Evolutionary conservation across 2,329 filamentous ascomycete species (phyloP).

Genomic region (Karstenula rhodostoma): DNA sequence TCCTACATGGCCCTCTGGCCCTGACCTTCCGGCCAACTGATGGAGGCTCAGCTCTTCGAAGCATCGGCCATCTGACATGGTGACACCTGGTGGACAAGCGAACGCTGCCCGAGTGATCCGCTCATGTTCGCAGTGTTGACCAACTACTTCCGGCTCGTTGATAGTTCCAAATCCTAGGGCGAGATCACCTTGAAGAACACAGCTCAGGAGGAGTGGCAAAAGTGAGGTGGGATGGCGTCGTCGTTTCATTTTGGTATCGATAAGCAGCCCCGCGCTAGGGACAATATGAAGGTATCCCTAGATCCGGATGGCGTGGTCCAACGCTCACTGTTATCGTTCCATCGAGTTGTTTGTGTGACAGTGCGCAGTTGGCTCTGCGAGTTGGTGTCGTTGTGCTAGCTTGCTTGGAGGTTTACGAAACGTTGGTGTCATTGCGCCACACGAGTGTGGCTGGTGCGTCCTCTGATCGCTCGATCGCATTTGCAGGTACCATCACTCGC

Average conservation of each 20-base stretch:
- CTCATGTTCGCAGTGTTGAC: conserved; percentile 38
- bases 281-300: conserved; percentile 3
- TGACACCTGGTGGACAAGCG: conserved; percentile 21
- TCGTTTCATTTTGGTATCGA: conserved; percentile 12
- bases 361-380: background rate
- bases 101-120: conserved; percentile 33
- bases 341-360: background rate
- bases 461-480: background rate
- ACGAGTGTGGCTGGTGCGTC: conserved; percentile 3
- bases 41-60: conserved; percentile 32
- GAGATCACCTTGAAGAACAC: background rate
- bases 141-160: conserved; percentile 31
- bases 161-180: conserved; percentile 29
- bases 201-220: conserved; percentile 1
- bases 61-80: conserved; percentile 30
- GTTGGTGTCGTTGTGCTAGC: background rate
- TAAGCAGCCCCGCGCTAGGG: conserved; percentile 9
- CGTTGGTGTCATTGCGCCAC: conserved; percentile 5
- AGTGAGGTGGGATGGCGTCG: background rate
- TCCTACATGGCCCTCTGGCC: conserved; percentile 26
- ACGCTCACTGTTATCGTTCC: background rate
- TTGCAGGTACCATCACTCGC: background rate
- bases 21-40: conserved; percentile 31
- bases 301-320: background rate
- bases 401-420: conserved; percentile 1